Evolutionary conservation across 106 monocot genomes (phyloP).

Genomic region (Hemerocallis citrina): DNA sequence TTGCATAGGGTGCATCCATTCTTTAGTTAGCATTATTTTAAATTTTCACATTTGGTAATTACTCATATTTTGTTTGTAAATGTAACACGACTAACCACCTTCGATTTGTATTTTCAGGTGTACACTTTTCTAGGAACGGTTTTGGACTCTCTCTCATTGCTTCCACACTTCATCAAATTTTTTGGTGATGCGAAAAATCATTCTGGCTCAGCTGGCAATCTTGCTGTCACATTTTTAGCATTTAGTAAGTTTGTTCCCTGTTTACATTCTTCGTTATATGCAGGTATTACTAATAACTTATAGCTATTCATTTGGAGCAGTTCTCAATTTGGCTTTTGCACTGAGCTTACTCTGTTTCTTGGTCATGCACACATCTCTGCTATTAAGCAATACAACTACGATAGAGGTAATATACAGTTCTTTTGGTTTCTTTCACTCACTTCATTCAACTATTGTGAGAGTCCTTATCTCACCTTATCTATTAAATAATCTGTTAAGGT

Average conservation of each 20-base stretch:
- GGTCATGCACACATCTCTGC: slow-evolving; percentile 62
- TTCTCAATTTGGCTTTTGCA: slow-evolving; percentile 72
- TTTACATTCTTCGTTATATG: neutral
- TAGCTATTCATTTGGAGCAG: slow-evolving; percentile 27
- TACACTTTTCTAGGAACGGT: slow-evolving; percentile 85
- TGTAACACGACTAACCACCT: no score
- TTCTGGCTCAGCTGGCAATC: slow-evolving; percentile 42
- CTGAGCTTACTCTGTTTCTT: slow-evolving; percentile 89
- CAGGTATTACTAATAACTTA: neutral
- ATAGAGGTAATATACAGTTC: slow-evolving; percentile 67
- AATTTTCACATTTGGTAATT: no score
- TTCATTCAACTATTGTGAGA: neutral
- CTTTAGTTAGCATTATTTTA: no score
- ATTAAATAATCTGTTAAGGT: no score
- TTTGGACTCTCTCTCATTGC: slow-evolving; percentile 50
- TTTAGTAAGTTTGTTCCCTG: slow-evolving; percentile 40
- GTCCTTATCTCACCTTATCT: no score
- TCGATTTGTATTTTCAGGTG: no score
- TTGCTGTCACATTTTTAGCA: slow-evolving; percentile 64
- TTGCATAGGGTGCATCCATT: no score
- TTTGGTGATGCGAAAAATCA: slow-evolving; percentile 57
- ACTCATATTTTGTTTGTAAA: no score
- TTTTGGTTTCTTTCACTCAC: neutral
- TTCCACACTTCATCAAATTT: slow-evolving; percentile 63
- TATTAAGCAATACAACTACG: slow-evolving; percentile 76